Conservation (phyloP, 164 flowering plant genomes). For the Malania oleifera region DNA sequence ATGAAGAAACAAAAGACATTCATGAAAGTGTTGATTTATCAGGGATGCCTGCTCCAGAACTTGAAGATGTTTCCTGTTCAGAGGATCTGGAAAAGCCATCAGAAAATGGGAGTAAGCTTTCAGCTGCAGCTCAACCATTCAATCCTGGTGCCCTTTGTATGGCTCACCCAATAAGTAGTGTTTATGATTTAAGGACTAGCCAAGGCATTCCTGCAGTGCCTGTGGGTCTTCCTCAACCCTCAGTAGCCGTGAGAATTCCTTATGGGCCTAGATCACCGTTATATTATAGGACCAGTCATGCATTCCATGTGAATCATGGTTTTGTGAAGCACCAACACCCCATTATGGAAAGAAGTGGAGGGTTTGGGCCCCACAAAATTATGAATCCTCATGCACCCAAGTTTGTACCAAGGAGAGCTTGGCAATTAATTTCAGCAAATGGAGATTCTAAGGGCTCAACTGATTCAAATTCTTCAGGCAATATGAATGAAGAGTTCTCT, state of each 20-base stretch:
- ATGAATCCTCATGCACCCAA: constrained; percentile 92
- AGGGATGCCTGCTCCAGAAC: constrained; percentile 24
- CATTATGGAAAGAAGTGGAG: constrained; percentile 22
- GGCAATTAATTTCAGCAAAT: constrained; percentile 25
- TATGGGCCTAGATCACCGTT: constrained; percentile 74
- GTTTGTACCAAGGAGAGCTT: constrained; percentile 55
- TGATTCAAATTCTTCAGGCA: constrained; percentile 22
- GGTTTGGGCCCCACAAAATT: constrained; percentile 30
- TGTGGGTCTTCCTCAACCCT: constrained; percentile 39
- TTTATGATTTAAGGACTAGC: constrained; percentile 43
- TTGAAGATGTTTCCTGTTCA: constrained; percentile 17
- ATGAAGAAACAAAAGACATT: constrained; percentile 25
- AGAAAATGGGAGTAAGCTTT: constrained; percentile 73
- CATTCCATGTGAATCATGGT: constrained; percentile 46
- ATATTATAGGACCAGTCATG: constrained; percentile 44
- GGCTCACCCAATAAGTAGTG: constrained; percentile 32
- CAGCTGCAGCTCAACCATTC: constrained; percentile 88
- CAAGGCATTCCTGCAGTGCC: constrained; percentile 45
- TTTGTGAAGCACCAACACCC: constrained; percentile 35
- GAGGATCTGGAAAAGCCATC: constrained; percentile 24
- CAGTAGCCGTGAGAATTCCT: constrained; percentile 55
- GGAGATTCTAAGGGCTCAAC: constrained; percentile 16
- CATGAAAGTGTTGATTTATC: constrained; percentile 21
- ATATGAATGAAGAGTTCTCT: constrained; percentile 8
- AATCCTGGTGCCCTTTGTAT: constrained; percentile 45